Conservation (phyloP, 805 yeast genomes). For the Wickerhamomyces pijperi region DNA sequence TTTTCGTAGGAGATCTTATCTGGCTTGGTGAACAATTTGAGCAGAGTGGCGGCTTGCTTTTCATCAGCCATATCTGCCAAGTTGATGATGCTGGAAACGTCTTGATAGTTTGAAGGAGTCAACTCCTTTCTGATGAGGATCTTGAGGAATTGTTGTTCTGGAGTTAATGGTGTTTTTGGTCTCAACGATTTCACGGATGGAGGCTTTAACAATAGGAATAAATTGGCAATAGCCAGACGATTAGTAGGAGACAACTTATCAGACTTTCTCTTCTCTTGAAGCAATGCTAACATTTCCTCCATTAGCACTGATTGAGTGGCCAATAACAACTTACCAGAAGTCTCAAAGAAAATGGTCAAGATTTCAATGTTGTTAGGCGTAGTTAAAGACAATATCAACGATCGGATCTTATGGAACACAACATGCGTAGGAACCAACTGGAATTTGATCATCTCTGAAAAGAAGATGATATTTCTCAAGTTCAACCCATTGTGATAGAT, state of each 20-base stretch:
- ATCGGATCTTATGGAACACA: constrained; percentile 61
- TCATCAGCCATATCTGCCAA: constrained; percentile 36
- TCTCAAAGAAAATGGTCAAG: constrained; percentile 59
- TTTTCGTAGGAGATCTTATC: constrained; percentile 51
- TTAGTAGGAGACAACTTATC: constrained; percentile 40
- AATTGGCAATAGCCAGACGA: constrained; percentile 45
- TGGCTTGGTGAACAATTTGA: constrained; percentile 41
- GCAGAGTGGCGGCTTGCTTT: constrained; percentile 22
- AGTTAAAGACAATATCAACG: constrained; percentile 39
- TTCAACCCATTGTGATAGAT: constrained; percentile 41
- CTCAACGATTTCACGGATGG: constrained; percentile 30
- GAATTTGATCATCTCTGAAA: constrained; percentile 70
- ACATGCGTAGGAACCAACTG: constrained; percentile 60
- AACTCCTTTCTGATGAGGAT: constrained; percentile 43
- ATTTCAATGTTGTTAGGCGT: constrained; percentile 56
- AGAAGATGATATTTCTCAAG: constrained; percentile 48
- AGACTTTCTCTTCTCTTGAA: constrained; percentile 39
- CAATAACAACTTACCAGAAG: constrained; percentile 56
- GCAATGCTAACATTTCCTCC: constrained; percentile 47
- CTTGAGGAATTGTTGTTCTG: constrained; percentile 38
- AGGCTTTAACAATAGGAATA: constrained; percentile 45
- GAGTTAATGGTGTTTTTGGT: constrained; percentile 19
- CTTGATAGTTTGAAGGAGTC: constrained; percentile 21
- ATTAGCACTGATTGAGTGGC: constrained; percentile 48
- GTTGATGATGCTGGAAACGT: constrained; percentile 26